Conservation (phyloP, 495 filamentous ascomycete species). For the Aspergillus baeticus region DNA sequence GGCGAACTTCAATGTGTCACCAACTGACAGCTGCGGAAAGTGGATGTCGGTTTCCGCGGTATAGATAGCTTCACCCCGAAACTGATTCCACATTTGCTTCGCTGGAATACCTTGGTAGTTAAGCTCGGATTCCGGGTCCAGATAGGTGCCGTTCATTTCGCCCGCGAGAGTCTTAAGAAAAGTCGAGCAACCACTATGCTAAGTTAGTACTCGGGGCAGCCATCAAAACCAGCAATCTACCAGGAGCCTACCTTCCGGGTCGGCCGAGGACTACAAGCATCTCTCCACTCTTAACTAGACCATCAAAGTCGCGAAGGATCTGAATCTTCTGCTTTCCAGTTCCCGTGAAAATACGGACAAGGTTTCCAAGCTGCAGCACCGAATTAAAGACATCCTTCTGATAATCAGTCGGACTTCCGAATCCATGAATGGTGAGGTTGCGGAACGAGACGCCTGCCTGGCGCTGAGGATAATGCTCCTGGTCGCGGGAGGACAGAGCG, state of each 20-base stretch:
- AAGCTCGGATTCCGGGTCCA: constrained; percentile 53
- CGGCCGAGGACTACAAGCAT: constrained; percentile 78
- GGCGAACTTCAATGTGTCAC: constrained; percentile 65
- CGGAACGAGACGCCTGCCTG: constrained; percentile 50
- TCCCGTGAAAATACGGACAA: constrained; percentile 43
- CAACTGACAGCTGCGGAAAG: constrained; percentile 64
- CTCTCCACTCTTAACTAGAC: constrained; percentile 69
- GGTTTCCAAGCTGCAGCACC: constrained; percentile 53
- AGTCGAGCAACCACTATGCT: constrained; percentile 73
- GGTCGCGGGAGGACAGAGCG: constrained; percentile 46
- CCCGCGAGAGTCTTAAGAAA: constrained; percentile 72
- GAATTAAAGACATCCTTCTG: constrained; percentile 78
- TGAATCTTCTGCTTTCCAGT: constrained; percentile 55
- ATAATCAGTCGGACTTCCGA: constrained; percentile 73
- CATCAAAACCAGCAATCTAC: too few species aligned
- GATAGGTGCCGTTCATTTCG: constrained; percentile 70
- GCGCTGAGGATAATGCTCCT: constrained; percentile 43
- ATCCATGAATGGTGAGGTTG: constrained; percentile 75
- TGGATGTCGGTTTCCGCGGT: constrained; percentile 65
- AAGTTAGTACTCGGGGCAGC: too few species aligned
- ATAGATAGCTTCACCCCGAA: constrained; percentile 71
- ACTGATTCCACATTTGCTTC: constrained; percentile 61
- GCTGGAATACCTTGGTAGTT: constrained; percentile 70
- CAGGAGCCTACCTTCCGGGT: too few species aligned
- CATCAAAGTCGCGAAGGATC: constrained; percentile 71